Evolutionary conservation across 1,139 yeast genomes (phyloP).

Genomic region (Diutina siamensis): DNA sequence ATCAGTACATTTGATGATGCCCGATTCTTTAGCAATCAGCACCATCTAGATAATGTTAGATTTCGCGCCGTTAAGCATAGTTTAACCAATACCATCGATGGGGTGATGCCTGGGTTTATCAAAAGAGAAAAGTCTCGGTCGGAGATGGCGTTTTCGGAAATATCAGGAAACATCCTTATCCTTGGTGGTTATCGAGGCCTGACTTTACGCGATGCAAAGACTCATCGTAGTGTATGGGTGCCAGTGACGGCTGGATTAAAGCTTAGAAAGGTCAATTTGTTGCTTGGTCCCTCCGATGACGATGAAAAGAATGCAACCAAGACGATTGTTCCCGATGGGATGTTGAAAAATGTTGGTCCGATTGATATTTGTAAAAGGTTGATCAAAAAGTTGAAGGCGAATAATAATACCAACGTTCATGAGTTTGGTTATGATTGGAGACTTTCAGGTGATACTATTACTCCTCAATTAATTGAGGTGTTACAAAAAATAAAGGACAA

Average conservation of each 20-base stretch:
- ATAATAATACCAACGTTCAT: constrained; percentile 41
- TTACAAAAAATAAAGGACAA: constrained; percentile 27
- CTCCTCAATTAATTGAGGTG: constrained; percentile 37
- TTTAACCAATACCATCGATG: constrained; percentile 38
- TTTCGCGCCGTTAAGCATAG: constrained; percentile 58
- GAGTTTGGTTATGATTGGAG: constrained; percentile 93
- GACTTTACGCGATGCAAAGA: constrained; percentile 53
- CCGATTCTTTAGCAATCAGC: constrained; percentile 38
- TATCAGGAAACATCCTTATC: constrained; percentile 68
- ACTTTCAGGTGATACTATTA: constrained; percentile 44
- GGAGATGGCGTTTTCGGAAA: constrained; percentile 26
- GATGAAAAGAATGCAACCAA: constrained; percentile 45
- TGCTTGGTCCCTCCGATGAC: constrained; percentile 59
- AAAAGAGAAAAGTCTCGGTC: constrained; percentile 16
- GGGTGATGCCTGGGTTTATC: constrained; percentile 21
- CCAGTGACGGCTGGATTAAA: constrained; percentile 82
- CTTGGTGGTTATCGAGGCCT: constrained; percentile 88
- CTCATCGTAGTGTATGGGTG: constrained; percentile 68
- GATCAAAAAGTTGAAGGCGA: constrained; percentile 39
- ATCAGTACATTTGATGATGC: constrained; percentile 58
- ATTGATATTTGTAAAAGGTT: constrained; percentile 63
- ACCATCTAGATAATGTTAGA: constrained; percentile 55
- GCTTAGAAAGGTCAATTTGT: constrained; percentile 53
- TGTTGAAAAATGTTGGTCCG: constrained; percentile 78
- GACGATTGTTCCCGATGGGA: constrained; percentile 59